Evolutionary conservation across 2,329 filamentous ascomycete species (phyloP).

Genomic region (Laburnicola sp.): DNA sequence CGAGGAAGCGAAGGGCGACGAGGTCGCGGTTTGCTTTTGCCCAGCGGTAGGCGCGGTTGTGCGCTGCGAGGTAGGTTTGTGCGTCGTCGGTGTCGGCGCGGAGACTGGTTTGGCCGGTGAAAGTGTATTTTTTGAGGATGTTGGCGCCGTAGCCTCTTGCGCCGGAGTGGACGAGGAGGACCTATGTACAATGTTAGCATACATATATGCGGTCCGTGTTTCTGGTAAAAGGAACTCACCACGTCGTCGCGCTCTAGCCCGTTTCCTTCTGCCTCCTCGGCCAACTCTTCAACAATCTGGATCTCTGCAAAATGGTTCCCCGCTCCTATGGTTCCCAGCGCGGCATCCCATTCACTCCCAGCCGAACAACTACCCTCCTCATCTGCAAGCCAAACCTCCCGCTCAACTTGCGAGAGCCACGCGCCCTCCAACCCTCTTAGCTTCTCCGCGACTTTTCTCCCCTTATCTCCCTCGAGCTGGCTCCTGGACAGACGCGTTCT

Average conservation of each 20-base stretch:
- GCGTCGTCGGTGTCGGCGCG: conserved; percentile 27
- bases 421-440: conserved; percentile 42
- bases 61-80: conserved; percentile 38
- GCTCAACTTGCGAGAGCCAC: conserved; percentile 31
- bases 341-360: conserved; percentile 37
- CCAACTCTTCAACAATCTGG: conserved; percentile 40
- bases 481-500: conserved; percentile 31
- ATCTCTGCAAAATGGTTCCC: conserved; percentile 48
- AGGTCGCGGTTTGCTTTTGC: conserved; percentile 44
- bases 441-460: conserved; percentile 41
- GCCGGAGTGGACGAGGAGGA: conserved; percentile 45
- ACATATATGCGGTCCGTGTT: too few relatives aligned
- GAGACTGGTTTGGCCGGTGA: conserved; percentile 29
- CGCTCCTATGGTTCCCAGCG: conserved; percentile 44
- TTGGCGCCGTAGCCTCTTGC: conserved; percentile 42
- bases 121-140: conserved; percentile 37
- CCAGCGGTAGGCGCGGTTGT: conserved; percentile 44
- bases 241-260: conserved; percentile 36
- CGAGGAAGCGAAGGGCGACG: conserved; percentile 45
- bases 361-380: conserved; percentile 24
- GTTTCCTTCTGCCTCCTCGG: conserved; percentile 4
- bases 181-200: neutral
- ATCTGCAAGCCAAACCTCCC: conserved; percentile 36
- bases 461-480: conserved; percentile 41
- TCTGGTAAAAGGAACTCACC: neutral